phyloP scores from a whole-genome alignment of 2,329 filamentous ascomycete genomes.

The Penicillium sumatraense region DNA sequence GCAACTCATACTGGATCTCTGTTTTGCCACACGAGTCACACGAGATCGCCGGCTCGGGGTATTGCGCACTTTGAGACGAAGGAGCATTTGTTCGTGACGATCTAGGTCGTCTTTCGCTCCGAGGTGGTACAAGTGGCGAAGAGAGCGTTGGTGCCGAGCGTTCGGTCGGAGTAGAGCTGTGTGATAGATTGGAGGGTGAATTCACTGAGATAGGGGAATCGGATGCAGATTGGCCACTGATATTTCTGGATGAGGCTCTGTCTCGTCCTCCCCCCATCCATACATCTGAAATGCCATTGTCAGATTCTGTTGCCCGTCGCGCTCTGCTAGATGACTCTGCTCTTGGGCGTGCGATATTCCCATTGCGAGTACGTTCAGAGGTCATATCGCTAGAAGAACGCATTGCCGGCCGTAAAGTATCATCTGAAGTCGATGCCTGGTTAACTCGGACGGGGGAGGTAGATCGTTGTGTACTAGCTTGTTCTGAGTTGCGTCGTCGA shows the following conservation, averaged over 20 bases:
- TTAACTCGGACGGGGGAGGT: conserved; percentile 40
- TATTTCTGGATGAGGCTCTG: conserved; percentile 23
- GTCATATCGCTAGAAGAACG: conserved; percentile 44
- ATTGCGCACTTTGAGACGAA: conserved; percentile 45
- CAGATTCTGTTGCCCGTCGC: conserved; percentile 40
- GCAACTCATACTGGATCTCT: conserved; percentile 82
- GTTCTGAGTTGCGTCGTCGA: conserved; percentile 43
- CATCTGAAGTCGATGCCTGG: conserved; percentile 41
- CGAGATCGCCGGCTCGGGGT: conserved; percentile 71
- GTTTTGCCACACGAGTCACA: conserved; percentile 72
- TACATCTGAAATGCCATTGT: conserved; percentile 31
- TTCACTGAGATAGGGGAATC: conserved; percentile 27
- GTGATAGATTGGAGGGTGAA: conserved; percentile 8
- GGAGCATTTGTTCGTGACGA: conserved; percentile 37
- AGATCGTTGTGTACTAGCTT: conserved; percentile 34
- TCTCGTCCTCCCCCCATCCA: conserved; percentile 30
- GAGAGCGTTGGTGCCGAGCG: conserved; percentile 11
- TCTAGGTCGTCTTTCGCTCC: conserved; percentile 32
- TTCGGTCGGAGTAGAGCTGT: conserved; percentile 11
- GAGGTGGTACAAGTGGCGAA: conserved; percentile 24
- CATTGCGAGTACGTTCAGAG: conserved; percentile 34
- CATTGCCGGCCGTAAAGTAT: conserved; percentile 35
- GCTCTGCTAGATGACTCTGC: conserved; percentile 31
- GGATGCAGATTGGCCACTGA: conserved; percentile 28
- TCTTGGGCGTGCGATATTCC: conserved; percentile 29